These are phyloP conservation scores for Leavenworthia alabamica DNA, from an alignment of 345 rosid species.

Conservation along the genomic window DNA sequence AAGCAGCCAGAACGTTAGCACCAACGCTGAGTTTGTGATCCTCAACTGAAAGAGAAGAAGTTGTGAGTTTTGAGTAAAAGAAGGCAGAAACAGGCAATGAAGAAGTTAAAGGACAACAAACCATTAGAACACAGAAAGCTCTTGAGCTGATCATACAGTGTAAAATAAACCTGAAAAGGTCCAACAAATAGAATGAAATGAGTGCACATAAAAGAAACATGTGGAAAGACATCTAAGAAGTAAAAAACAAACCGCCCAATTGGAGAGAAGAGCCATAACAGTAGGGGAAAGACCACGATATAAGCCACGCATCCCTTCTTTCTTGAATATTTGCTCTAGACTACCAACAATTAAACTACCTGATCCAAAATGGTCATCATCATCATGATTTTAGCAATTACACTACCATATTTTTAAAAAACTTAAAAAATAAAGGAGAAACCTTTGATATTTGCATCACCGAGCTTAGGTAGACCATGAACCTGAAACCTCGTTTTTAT, in stretches of 20 bases:
- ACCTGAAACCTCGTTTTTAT: conserved; percentile 92
- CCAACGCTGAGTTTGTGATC: conserved; percentile 55
- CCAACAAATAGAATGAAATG: not conserved
- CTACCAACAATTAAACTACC: conserved; percentile 82
- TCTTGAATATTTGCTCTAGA: conserved; percentile 55
- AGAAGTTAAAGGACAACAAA: conserved; percentile 33
- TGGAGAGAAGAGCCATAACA: conserved; percentile 72
- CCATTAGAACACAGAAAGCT: conserved; percentile 49
- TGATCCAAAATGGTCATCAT: too few relatives aligned
- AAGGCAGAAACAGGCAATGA: not conserved
- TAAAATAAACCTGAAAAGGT: conserved; percentile 65
- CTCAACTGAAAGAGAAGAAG: conserved; percentile 33
- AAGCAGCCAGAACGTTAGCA: conserved; percentile 75
- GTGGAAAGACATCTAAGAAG: not conserved
- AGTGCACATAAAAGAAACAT: not conserved
- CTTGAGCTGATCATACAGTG: conserved; percentile 80
- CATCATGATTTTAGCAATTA: too few relatives aligned
- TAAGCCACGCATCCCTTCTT: conserved; percentile 75
- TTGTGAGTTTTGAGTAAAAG: not conserved
- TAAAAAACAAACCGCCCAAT: conserved; percentile 61
- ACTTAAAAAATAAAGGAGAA: conserved; percentile 2
- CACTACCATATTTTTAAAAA: conserved; percentile 46
- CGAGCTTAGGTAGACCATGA: conserved; percentile 59
- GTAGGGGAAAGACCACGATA: conserved; percentile 78
- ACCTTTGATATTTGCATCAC: conserved; percentile 45